These are phyloP conservation scores for Fremontodendron californicum DNA, from an alignment of 345 rosid genomes.

Conservation along the genomic window DNA sequence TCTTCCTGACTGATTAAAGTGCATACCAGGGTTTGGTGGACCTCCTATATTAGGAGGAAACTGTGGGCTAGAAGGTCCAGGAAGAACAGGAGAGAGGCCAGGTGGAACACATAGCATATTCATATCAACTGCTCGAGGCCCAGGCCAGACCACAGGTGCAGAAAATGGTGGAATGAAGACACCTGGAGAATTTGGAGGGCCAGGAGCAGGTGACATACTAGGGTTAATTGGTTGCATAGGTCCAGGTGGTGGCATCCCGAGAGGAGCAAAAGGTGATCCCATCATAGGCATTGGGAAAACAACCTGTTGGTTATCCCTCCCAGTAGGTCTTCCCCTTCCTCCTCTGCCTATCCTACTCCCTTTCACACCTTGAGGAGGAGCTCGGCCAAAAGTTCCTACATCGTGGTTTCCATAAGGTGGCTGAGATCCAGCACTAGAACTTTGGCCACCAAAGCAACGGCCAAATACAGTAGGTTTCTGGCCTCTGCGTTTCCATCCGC, in stretches of 20 bases:
- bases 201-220: slow-evolving; percentile 80
- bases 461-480: slow-evolving; percentile 56
- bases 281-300: slow-evolving; percentile 71
- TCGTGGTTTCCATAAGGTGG: slow-evolving; percentile 57
- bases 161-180: slow-evolving; percentile 81
- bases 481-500: slow-evolving; percentile 72
- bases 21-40: slow-evolving; percentile 66
- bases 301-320: slow-evolving; percentile 86
- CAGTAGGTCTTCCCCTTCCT: slow-evolving; percentile 76
- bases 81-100: slow-evolving; percentile 17
- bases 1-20: slow-evolving; percentile 77
- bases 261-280: slow-evolving; percentile 86
- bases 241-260: slow-evolving; percentile 94
- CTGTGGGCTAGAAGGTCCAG: slow-evolving; percentile 71
- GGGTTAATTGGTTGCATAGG: slow-evolving; percentile 79
- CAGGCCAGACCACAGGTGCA: slow-evolving; percentile 84
- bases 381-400: slow-evolving; percentile 45
- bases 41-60: slow-evolving; percentile 70
- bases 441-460: slow-evolving; percentile 44
- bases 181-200: slow-evolving; percentile 67
- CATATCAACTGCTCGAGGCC: slow-evolving; percentile 88
- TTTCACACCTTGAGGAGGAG: slow-evolving; percentile 59
- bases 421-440: slow-evolving; percentile 56
- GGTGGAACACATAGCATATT: slow-evolving; percentile 83
- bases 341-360: slow-evolving; percentile 81